Evolutionary conservation across 257 asterid genomes (phyloP).

Genomic region (Jacaranda mimosifolia): DNA sequence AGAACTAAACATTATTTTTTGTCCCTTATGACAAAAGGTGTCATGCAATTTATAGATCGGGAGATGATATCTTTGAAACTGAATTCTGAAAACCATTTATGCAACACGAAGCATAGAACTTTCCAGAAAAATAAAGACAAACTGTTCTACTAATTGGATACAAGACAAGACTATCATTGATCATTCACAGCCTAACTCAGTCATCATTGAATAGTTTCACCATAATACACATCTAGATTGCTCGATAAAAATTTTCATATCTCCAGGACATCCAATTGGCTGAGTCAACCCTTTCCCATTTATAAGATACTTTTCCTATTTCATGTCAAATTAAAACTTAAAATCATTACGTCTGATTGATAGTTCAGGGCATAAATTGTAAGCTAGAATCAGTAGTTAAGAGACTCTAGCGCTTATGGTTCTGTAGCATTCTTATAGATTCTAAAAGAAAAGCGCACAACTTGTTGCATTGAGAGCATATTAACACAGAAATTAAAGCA

Average conservation of each 20-base stretch:
- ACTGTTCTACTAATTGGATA: not conserved
- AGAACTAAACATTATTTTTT: not conserved
- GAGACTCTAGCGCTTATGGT: not conserved
- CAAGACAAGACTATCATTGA: not conserved
- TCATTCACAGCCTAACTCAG: slow-evolving; percentile 14
- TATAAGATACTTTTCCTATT: too few relatives aligned
- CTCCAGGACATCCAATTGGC: not conserved
- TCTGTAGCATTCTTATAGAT: slow-evolving; percentile 2
- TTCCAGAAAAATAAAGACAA: not conserved
- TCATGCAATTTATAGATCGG: not conserved
- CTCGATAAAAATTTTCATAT: not conserved
- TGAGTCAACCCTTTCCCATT: not conserved
- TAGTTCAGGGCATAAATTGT: not conserved
- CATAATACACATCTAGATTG: not conserved
- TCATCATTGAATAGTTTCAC: not conserved
- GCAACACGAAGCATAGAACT: too few relatives aligned
- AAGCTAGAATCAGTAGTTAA: too few relatives aligned
- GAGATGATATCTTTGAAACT: not conserved
- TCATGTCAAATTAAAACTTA: too few relatives aligned
- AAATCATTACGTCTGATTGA: not conserved
- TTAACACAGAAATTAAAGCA: slow-evolving; percentile 14
- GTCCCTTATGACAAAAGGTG: not conserved
- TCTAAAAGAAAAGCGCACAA: not conserved
- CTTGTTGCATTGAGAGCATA: slow-evolving; percentile 4
- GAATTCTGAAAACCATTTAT: too few relatives aligned